Base-by-base conservation (phyloP, 2,329 filamentous ascomycete genomes). In the Penicillium corylophilum region DNA sequence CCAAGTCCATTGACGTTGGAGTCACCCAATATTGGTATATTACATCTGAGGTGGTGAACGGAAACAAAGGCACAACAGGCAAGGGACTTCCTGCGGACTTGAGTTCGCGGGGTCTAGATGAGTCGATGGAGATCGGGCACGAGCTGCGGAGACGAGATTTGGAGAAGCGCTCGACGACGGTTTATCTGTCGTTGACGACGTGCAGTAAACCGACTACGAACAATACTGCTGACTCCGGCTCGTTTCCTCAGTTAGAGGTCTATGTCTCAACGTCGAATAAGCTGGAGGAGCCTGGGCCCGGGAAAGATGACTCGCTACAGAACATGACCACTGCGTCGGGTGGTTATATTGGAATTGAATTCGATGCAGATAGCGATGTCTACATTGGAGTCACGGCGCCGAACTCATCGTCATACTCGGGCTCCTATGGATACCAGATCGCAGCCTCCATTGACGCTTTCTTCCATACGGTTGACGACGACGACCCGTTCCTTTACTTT, bases 171-270 rank as follows among this genome's bases (percentile, higher is more conserved):
- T 70, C 71, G 15, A 77, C 72, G 38, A 82, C 74, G 1, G 77
- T 97, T 3, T 96, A 88, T 70, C 80, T 99, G 48, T 91, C 91
- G 2, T 84, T 91, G 39, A 97, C 91, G 60, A 92, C 89, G 1
- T 99, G 94, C 71, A 72, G 83, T 23, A 90, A 95, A 63, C 94
- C 93, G 12, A 68, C 72, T 18, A 76, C 79, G 36, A 82, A 81
- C 36, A 74, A 73, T 2, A 72, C 75, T 10, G 63, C 73, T 46
- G 70, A 73, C 13, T 65, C 60, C 10, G 62, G 51, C 26, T 44
- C 75, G 1, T 82, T 88, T 12, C 87, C 88, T 1, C 91, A 95
- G 63, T 80, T 97, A 45, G 82, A 82, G 12, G 74, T 97, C 9
- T 95, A 88, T 64, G 77, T 96, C 43, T 95, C 91, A 3, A 84